Evolutionary conservation across 495 filamentous ascomycete species (phyloP).

Genomic region (Talaromyces ruber): DNA sequence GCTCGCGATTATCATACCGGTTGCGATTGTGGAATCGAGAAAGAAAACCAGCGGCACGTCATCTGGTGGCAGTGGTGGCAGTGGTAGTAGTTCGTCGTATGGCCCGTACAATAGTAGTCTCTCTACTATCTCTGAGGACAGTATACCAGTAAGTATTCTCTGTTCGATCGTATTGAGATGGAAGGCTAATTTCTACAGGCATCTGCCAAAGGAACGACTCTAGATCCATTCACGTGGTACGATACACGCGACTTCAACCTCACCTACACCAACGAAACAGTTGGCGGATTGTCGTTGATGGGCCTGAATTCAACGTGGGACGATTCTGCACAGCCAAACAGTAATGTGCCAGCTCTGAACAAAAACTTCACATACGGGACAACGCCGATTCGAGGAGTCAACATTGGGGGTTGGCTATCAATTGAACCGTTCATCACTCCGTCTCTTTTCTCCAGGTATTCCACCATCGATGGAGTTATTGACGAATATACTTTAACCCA

Average conservation of each 20-base stretch:
- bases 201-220: conserved; percentile 59
- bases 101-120: conserved; percentile 49
- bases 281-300: conserved; percentile 84
- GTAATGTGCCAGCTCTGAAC: conserved; percentile 68
- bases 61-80: background rate
- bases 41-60: conserved; percentile 31
- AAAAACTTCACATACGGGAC: conserved; percentile 63
- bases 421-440: conserved; percentile 95
- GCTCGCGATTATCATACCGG: conserved; percentile 62
- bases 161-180: background rate
- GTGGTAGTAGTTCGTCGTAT: conserved; percentile 7
- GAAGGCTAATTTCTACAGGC: conserved; percentile 15
- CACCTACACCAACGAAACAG: conserved; percentile 78
- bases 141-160: conserved; percentile 46
- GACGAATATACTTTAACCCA: conserved; percentile 80
- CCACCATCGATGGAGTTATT: conserved; percentile 52
- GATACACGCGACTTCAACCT: conserved; percentile 89
- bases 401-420: conserved; percentile 89
- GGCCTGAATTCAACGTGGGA: conserved; percentile 83
- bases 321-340: conserved; percentile 69
- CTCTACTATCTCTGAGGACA: conserved; percentile 45
- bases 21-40: conserved; percentile 67
- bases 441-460: conserved; percentile 70
- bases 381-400: conserved; percentile 79
- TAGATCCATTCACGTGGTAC: conserved; percentile 92